Evolutionary conservation across 1,284 basidiomycete genomes (phyloP).

Genomic region (Ceratobasidium theobromae): DNA sequence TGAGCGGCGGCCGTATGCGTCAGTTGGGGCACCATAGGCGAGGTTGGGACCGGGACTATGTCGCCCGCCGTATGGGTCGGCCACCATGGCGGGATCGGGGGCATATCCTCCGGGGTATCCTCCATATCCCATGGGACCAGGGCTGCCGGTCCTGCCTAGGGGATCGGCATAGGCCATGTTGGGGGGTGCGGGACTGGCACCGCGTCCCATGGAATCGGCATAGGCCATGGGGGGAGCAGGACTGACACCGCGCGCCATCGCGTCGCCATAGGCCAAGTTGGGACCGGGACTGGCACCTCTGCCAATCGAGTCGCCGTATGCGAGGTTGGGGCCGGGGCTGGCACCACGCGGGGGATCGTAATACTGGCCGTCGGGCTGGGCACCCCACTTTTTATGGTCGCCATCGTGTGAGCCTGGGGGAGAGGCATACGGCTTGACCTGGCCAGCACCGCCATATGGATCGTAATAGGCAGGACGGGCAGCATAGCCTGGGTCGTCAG

Average conservation of each 20-base stretch:
- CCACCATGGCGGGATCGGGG: conserved; percentile 53
- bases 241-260: conserved; percentile 2
- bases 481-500: conserved; percentile 59
- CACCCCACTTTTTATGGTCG: conserved; percentile 29
- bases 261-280: conserved; percentile 9
- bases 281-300: conserved; percentile 13
- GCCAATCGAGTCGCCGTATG: not conserved
- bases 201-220: conserved; percentile 38
- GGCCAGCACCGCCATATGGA: conserved; percentile 16
- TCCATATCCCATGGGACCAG: conserved; percentile 5
- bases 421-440: conserved; percentile 3
- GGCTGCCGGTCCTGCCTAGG: conserved; percentile 15
- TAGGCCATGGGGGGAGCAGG: conserved; percentile 27
- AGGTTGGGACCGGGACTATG: conserved; percentile 35
- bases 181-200: conserved; percentile 32
- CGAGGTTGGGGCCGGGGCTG: conserved; percentile 19
- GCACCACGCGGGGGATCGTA: conserved; percentile 19
- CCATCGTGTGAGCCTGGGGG: conserved; percentile 25
- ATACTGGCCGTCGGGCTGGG: not conserved
- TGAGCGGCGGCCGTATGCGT: conserved; percentile 41
- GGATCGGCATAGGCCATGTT: conserved; percentile 37
- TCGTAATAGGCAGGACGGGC: conserved; percentile 52
- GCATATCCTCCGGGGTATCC: no score
- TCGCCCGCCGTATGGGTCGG: conserved; percentile 38
- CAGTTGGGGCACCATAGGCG: conserved; percentile 30